A percentile compares a stretch with the other conserved stretches of the same genome.
phyloP scores from a whole-genome alignment of 2,329 filamentous ascomycete genomes.

The Drechslera avenae region DNA sequence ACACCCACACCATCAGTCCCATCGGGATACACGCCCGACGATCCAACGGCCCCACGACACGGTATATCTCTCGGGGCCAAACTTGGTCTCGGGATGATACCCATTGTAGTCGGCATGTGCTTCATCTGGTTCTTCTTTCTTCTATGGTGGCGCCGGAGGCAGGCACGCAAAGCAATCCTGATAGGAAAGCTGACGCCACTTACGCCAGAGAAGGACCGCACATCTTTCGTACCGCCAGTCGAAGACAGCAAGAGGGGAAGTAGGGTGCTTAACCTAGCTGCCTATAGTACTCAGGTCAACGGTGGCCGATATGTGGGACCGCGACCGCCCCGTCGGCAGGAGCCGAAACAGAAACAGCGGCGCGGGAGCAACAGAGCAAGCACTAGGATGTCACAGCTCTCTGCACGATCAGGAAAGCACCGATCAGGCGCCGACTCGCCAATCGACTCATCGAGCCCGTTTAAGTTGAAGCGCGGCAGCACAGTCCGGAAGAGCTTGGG shows the following conservation, averaged over 20 bases:
- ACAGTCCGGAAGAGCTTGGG: slow-evolving; percentile 28
- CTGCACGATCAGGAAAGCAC: slow-evolving; percentile 1
- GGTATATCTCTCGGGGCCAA: slow-evolving; percentile 19
- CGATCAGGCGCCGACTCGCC: slow-evolving; percentile 27
- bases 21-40: background rate
- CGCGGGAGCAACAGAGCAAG: too few relatives aligned
- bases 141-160: slow-evolving; percentile 26
- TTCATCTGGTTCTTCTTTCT: slow-evolving; percentile 21
- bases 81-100: slow-evolving; percentile 34
- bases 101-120: slow-evolving; percentile 24
- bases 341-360: too few relatives aligned
- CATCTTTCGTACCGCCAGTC: slow-evolving; percentile 11
- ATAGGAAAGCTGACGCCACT: slow-evolving; percentile 3
- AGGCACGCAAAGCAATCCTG: slow-evolving; percentile 3
- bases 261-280: slow-evolving; percentile 27
- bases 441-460: slow-evolving; percentile 37
- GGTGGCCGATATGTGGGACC: background rate
- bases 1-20: background rate
- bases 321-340: background rate
- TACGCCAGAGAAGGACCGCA: slow-evolving; percentile 22
- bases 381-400: background rate
- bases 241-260: slow-evolving; percentile 19
- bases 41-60: background rate
- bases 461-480: slow-evolving; percentile 36
- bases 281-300: slow-evolving; percentile 21